Base-by-base conservation (phyloP, 2,329 filamentous ascomycete genomes). In the Lecanicillium sp. region DNA sequence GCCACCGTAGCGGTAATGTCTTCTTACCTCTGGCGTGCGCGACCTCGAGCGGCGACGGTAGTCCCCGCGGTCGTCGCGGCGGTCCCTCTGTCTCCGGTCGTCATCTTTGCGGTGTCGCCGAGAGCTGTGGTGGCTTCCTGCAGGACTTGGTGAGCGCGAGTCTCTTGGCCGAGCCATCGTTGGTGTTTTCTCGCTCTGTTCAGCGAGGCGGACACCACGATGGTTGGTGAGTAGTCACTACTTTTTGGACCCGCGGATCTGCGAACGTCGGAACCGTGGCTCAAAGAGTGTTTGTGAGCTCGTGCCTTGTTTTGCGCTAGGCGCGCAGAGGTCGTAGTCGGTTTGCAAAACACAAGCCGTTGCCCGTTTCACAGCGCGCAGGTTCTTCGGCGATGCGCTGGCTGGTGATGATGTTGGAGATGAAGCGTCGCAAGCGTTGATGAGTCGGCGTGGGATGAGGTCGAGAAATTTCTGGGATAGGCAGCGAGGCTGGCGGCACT, bases 101-200 rank as follows among this genome's bases (percentile, higher is more conserved):
- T 74, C 72, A 64, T 74, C 71, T 63, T 79, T 74, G 53, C 72
- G 74, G 56, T 65, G 77, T 67, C 78, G 83, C 68, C 79, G 81
- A 57, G 80, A 78, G 64, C 79, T 80, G 64, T 77, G 74, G 60
- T 84, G 81, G 74, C 84, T 87, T 79, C 84, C 84, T 88, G 82
- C 80, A 81, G 84, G 84, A 80, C 83, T 87, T 85, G 85, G 86
- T 89, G 85, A 90, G 84, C 85, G 74, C 68, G 74, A 76, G 70
- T 76, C 73, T 73, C 70, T 77, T 66, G 68, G 74, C 65, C 74
- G 74, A 76, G 72, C 73, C 74, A 79, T 79, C 48, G 49, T 59
- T 56, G 54, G 17, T 18, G 30, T 53, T 56, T 56, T 59, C 57
- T 61, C 58, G 58, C 53, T 56, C 55, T 60, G 61, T 64, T 59